Evolutionary conservation across 345 rosid genomes (phyloP).

Genomic region (Passiflora organensis): DNA sequence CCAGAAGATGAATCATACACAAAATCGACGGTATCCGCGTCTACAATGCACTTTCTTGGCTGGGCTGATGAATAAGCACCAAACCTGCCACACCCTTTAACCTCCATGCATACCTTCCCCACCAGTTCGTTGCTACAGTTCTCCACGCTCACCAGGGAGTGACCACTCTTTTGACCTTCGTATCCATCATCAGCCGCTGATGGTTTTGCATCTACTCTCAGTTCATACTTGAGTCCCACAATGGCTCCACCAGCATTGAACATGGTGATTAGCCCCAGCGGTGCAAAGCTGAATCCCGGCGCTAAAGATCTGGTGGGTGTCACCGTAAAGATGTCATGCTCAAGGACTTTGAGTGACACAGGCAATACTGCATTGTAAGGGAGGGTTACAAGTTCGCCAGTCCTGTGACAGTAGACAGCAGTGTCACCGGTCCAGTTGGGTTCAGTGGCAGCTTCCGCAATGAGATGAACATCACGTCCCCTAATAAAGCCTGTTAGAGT

Average conservation of each 20-base stretch:
- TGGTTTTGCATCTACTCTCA: slow-evolving; percentile 16
- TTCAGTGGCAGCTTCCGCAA: slow-evolving; percentile 63
- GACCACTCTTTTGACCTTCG: slow-evolving; percentile 6
- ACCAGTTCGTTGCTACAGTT: slow-evolving; percentile 32
- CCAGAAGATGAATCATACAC: slow-evolving; percentile 46
- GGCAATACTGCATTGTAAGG: slow-evolving; percentile 68
- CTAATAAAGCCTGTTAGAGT: slow-evolving; percentile 49
- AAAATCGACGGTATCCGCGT: slow-evolving; percentile 39
- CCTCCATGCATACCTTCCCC: slow-evolving; percentile 46
- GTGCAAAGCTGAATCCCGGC: slow-evolving; percentile 58
- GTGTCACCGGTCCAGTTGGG: slow-evolving; percentile 59
- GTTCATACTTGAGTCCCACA: slow-evolving; percentile 51
- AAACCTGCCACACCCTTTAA: slow-evolving; percentile 73
- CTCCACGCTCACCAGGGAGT: slow-evolving; percentile 19
- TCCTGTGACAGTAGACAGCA: slow-evolving; percentile 51
- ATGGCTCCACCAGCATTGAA: slow-evolving; percentile 90
- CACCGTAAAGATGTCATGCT: slow-evolving; percentile 54
- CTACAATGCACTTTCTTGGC: slow-evolving; percentile 64
- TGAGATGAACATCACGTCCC: slow-evolving; percentile 76
- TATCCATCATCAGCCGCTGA: slow-evolving; percentile 18
- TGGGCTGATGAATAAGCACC: slow-evolving; percentile 67
- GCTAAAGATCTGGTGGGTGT: slow-evolving; percentile 59
- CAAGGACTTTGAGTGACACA: slow-evolving; percentile 65
- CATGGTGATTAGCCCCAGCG: slow-evolving; percentile 75
- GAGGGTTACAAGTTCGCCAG: slow-evolving; percentile 43